A percentile compares a stretch with the other conserved stretches of the same genome.
phyloP scores from a whole-genome alignment of 1,284 basidiomycete genomes.

The Wolfiporia cocos region DNA sequence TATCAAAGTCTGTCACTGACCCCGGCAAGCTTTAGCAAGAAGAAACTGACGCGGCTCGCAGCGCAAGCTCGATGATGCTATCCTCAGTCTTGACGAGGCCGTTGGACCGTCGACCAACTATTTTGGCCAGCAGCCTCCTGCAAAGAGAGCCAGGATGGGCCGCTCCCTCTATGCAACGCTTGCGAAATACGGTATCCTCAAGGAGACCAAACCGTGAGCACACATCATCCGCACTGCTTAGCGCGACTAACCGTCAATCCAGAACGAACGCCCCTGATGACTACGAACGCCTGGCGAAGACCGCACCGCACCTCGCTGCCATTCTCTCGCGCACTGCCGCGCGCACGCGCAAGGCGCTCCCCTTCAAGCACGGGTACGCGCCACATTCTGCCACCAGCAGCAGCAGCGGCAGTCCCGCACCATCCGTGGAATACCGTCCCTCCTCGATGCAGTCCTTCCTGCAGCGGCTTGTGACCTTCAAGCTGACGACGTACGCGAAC shows the following conservation, averaged over 20 bases:
- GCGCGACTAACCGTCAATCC: no score
- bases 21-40: slow-evolving; percentile 1
- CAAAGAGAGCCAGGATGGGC: slow-evolving; percentile 46
- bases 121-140: slow-evolving; percentile 34
- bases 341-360: slow-evolving; percentile 45
- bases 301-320: slow-evolving; percentile 59
- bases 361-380: slow-evolving; percentile 27
- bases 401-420: no score
- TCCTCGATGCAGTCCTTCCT: slow-evolving; percentile 69
- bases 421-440: slow-evolving; percentile 61
- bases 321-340: slow-evolving; percentile 59
- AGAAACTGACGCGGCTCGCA: slow-evolving; percentile 24
- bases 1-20: slow-evolving; percentile 17
- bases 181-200: slow-evolving; percentile 67
- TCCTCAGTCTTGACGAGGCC: slow-evolving; percentile 57
- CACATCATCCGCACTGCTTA: no score
- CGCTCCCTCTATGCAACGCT: slow-evolving; percentile 69
- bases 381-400: no score
- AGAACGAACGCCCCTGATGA: slow-evolving; percentile 7
- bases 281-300: slow-evolving; percentile 38
- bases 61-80: slow-evolving; percentile 72
- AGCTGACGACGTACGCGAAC: slow-evolving; percentile 69
- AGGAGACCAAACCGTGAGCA: slow-evolving; percentile 40
- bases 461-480: slow-evolving; percentile 66
- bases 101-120: slow-evolving; percentile 31